These are phyloP conservation scores for Monosporozyma aquatica DNA, from an alignment of 805 yeast genomes.

Conservation along the genomic window DNA sequence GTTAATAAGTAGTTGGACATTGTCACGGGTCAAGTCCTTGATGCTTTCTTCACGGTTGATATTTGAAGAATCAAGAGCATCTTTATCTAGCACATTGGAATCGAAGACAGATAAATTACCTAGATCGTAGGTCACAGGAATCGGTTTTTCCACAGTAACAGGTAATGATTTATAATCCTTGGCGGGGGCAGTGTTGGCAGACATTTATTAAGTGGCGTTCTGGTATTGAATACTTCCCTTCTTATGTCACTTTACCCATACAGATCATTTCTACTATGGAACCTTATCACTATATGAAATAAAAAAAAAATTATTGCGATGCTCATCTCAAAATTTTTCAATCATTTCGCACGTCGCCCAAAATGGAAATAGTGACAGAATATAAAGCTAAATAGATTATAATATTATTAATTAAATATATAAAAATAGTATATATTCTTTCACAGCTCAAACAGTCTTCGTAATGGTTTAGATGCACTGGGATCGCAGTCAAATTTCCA, in stretches of 20 bases:
- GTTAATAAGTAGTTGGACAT: conserved; percentile 82
- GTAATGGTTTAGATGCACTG: conserved; percentile 18
- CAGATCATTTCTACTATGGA: too few species aligned
- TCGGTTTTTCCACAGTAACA: conserved; percentile 81
- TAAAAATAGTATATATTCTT: too few species aligned
- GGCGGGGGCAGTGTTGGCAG: too few species aligned
- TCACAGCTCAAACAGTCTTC: conserved; percentile 24
- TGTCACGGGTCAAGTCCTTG: conserved; percentile 69
- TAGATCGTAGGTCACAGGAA: conserved; percentile 81
- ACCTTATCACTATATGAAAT: too few species aligned
- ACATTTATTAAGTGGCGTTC: too few species aligned
- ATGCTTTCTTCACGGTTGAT: conserved; percentile 57
- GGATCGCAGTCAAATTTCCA: conserved; percentile 18
- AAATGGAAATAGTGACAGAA: not conserved
- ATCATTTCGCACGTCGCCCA: not conserved
- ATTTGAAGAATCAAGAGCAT: conserved; percentile 42
- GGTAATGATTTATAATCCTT: conserved; percentile 34
- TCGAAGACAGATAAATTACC: conserved; percentile 90
- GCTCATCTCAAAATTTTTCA: conserved; percentile 2
- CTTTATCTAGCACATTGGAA: conserved; percentile 70
- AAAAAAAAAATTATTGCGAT: too few species aligned
- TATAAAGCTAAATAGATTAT: too few species aligned
- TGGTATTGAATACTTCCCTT: too few species aligned
- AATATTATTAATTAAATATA: too few species aligned
- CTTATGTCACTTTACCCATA: too few species aligned